Conservation (phyloP, 2,329 filamentous ascomycete genomes). For the Colletotrichum simmondsii region DNA sequence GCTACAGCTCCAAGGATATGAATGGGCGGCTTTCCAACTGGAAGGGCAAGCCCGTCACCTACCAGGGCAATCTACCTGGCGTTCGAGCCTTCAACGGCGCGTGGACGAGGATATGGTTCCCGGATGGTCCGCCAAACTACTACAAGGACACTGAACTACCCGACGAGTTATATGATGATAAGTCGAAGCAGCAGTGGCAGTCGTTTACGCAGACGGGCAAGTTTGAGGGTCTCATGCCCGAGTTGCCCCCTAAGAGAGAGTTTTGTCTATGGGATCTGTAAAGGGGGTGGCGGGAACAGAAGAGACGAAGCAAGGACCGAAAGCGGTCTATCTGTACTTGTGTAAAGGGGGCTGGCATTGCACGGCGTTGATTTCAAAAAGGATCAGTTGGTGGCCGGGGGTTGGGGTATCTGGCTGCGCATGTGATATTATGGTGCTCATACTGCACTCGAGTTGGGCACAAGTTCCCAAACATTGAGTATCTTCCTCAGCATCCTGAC, state of each 20-base stretch:
- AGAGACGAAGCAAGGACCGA: not conserved
- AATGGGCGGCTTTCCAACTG: conserved; percentile 64
- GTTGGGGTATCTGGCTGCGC: not conserved
- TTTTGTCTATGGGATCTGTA: conserved; percentile 81
- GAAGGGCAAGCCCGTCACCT: conserved; percentile 72
- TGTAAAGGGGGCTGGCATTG: conserved; percentile 23
- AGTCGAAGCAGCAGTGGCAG: conserved; percentile 71
- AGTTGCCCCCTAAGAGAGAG: conserved; percentile 81
- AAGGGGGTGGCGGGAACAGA: conserved; percentile 28
- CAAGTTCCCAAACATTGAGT: not conserved
- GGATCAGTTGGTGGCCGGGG: not conserved
- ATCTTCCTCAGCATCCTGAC: not conserved
- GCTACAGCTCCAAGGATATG: conserved; percentile 55
- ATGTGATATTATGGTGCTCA: not conserved
- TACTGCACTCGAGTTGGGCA: not conserved
- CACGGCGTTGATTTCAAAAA: conserved; percentile 22
- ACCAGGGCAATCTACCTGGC: conserved; percentile 62
- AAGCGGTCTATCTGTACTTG: not conserved
- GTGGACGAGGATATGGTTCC: conserved; percentile 78
- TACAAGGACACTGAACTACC: conserved; percentile 72
- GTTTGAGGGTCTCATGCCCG: conserved; percentile 80
- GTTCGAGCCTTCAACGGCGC: conserved; percentile 63
- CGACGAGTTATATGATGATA: conserved; percentile 66
- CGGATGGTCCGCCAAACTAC: conserved; percentile 73
- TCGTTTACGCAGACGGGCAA: conserved; percentile 71